Conservation (phyloP, 345 rosid genomes). For the Euphorbia lathyris region DNA sequence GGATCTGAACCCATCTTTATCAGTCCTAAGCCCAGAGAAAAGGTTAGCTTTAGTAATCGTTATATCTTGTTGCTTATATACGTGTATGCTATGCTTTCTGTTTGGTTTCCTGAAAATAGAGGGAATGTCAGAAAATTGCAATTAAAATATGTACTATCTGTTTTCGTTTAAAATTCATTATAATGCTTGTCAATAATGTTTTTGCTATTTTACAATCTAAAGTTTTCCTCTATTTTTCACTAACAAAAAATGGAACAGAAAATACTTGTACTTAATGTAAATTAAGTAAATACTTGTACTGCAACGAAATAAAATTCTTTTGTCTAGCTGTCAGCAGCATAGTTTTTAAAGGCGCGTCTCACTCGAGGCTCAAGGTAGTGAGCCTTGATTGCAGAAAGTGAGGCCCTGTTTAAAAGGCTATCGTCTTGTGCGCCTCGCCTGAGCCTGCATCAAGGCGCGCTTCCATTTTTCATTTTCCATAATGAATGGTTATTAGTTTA, state of each 20-base stretch:
- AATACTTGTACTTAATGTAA: neutral
- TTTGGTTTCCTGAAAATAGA: neutral
- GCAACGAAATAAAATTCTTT: neutral
- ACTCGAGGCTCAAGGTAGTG: no score
- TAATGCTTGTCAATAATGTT: neutral
- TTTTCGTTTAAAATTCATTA: neutral
- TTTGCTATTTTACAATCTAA: neutral
- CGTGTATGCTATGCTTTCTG: neutral
- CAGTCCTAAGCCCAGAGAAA: conserved; percentile 74
- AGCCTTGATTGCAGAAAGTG: no score
- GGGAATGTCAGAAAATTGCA: neutral
- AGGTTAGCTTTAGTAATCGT: conserved; percentile 37
- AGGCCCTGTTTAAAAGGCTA: no score
- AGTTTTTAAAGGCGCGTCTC: no score
- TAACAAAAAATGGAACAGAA: no score
- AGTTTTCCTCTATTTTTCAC: no score
- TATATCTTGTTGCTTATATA: neutral
- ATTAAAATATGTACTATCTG: neutral
- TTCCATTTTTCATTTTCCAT: no score
- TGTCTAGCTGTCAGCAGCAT: neutral
- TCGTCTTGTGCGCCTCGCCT: no score
- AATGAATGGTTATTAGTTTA: no score
- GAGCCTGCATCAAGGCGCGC: no score
- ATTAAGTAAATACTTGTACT: neutral
- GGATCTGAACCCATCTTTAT: conserved; percentile 54